A percentile compares a stretch with the other conserved stretches of the same genome.
Conservation (phyloP, 257 asterid species). For the Fraxinus americana region DNA sequence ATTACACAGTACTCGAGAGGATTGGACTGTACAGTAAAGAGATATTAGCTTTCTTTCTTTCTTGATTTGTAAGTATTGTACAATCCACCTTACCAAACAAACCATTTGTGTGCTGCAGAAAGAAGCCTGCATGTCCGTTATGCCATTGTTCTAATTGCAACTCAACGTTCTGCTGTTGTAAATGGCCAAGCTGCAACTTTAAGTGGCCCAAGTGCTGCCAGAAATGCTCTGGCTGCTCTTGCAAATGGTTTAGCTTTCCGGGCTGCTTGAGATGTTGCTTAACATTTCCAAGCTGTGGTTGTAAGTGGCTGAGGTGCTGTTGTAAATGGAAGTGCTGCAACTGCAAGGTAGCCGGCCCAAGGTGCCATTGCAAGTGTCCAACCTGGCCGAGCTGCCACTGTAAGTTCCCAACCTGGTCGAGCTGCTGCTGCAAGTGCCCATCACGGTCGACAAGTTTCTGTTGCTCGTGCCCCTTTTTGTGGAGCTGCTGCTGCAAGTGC, state of each 20-base stretch:
- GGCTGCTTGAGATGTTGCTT: neutral
- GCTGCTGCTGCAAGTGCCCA: constrained; percentile 35
- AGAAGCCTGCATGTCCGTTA: constrained; percentile 35
- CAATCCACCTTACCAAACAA: constrained; percentile 1
- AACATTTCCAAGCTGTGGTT: constrained; percentile 7
- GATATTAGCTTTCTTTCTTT: neutral
- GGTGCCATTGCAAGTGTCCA: constrained; percentile 16
- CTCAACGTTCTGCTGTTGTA: constrained; percentile 29
- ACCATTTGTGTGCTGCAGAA: constrained; percentile 40
- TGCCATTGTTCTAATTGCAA: constrained; percentile 36
- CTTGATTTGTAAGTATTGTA: neutral
- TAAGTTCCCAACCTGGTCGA: constrained; percentile 1
- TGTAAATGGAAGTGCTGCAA: constrained; percentile 19
- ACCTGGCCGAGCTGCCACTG: constrained; percentile 15
- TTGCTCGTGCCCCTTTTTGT: constrained; percentile 27
- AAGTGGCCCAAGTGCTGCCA: constrained; percentile 31
- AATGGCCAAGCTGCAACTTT: constrained; percentile 25
- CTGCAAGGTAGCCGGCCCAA: constrained; percentile 12
- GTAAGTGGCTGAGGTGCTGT: constrained; percentile 12
- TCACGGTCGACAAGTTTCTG: constrained; percentile 29
- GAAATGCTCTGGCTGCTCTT: constrained; percentile 33
- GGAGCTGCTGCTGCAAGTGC: constrained; percentile 21
- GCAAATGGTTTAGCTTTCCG: constrained; percentile 29
- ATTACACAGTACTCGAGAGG: neutral
- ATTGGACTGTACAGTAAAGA: neutral